Evolutionary conservation across 148 eudicot genomes (phyloP), one percentile per base, ranked within the genome.

Genomic region (Amaranthus hypochondriacus): DNA sequence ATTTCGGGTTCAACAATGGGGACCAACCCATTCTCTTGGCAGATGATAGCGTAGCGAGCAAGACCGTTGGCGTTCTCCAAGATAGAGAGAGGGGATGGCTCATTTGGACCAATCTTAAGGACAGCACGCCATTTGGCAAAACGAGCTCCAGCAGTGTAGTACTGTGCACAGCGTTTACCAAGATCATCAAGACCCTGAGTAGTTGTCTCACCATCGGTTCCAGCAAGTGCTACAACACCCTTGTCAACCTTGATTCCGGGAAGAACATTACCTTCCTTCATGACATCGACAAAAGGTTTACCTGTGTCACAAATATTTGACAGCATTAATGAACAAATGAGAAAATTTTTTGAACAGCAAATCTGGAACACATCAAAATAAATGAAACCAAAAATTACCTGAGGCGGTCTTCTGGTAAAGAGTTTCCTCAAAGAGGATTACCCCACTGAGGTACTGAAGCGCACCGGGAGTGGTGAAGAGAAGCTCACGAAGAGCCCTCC

Each of bases 61-160:
- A 91, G 74, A 9, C 98, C 98, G 85, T 91, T 92, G 3, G 98
- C 95, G 21, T 94, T 94, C 75, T 89, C 95, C 83, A 88, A 92
- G 73, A 89, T 87, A 0, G 95, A 66, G 68, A 93, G 83, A 78
- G 88, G 95, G 0, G 98, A 89, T 1, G 98, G 98, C 77, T 93
- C 97, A 3, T 79, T 89, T 12, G 81, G 70, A 5, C 97, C 95
- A 3, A 93, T 93, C 86, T 93, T 93, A 53, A 93, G 90, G 47
- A 91, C 98, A 1, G 97, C 95, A 0, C 97, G 86, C 98, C 98
- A 93, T 89, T 93, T 93, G 78, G 98, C 98, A 67, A 91, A 93
- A 4, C 98, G 90, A 0, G 95, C 97, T 6, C 98, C 97, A 0
- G 95, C 95, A 84, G 88, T 87, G 83, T 94, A 94, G 88, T 85